phyloP scores from a whole-genome alignment of 495 filamentous ascomycete species.

The Pseudevernia furfuracea region DNA sequence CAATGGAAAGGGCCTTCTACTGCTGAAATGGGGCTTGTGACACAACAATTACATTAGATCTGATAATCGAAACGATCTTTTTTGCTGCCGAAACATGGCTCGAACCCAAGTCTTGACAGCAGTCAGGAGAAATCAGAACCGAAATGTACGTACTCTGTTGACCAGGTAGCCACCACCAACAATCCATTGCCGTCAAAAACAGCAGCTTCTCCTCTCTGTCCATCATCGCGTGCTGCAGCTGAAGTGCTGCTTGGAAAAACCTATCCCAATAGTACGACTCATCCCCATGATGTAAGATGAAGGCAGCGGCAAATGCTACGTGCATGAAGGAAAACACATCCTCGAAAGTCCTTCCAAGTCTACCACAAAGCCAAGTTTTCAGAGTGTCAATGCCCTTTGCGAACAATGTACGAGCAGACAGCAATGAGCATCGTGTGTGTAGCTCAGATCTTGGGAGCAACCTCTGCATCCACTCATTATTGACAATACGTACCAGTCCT shows the following conservation, averaged over 20 bases:
- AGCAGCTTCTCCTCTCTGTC: not conserved
- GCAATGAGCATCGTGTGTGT: not conserved
- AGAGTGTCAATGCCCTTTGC: not conserved
- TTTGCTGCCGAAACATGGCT: too few relatives aligned
- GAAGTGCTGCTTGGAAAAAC: constrained; percentile 9
- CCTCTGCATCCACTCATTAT: constrained; percentile 14
- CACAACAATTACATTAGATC: too few relatives aligned
- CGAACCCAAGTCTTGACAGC: too few relatives aligned
- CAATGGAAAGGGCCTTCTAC: too few relatives aligned
- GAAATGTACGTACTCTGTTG: too few relatives aligned
- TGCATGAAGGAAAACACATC: constrained; percentile 7
- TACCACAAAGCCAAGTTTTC: not conserved
- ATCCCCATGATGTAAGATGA: constrained; percentile 1
- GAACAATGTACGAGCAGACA: constrained; percentile 4
- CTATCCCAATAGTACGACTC: not conserved
- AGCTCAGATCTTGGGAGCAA: not conserved
- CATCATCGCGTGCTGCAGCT: not conserved
- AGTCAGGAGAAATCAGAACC: too few relatives aligned
- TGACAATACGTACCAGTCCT: constrained; percentile 6
- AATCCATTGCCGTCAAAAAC: constrained; percentile 5
- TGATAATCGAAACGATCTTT: too few relatives aligned
- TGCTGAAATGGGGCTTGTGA: too few relatives aligned
- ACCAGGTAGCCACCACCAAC: constrained; percentile 3
- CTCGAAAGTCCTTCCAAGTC: not conserved
- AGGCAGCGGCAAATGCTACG: constrained; percentile 13